Evolutionary conservation across 2,329 filamentous ascomycete species (phyloP).

Genomic region (Pseudogymnoascus sp.): DNA sequence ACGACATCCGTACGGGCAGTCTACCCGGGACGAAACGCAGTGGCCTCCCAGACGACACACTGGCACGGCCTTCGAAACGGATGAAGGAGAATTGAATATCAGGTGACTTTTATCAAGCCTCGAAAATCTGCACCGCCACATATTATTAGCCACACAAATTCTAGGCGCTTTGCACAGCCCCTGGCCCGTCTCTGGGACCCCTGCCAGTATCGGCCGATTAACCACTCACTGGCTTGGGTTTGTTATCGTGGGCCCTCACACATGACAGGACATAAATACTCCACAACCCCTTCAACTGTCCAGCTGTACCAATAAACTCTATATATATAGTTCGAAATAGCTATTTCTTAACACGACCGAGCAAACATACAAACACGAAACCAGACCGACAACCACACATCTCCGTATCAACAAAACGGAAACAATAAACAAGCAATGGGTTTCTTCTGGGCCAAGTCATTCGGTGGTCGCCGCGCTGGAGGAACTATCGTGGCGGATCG

Average conservation of each 20-base stretch:
- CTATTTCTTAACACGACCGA: neutral
- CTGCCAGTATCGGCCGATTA: neutral
- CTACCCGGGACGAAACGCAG: conserved; percentile 86
- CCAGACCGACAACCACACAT: neutral
- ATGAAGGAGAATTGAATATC: conserved; percentile 41
- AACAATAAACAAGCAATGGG: conserved; percentile 20
- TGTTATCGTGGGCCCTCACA: neutral
- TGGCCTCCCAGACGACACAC: conserved; percentile 69
- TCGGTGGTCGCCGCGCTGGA: conserved; percentile 32
- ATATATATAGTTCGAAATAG: neutral
- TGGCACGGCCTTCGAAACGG: conserved; percentile 56
- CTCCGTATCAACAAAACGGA: neutral
- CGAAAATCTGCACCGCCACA: neutral
- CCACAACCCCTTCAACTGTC: neutral
- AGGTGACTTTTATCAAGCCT: neutral
- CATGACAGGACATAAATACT: neutral
- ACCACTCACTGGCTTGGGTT: neutral
- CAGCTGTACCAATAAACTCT: neutral
- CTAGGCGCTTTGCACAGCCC: neutral
- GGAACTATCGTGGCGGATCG: conserved; percentile 44
- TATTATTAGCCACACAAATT: neutral
- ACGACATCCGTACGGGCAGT: conserved; percentile 86
- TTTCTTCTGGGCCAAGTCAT: conserved; percentile 31
- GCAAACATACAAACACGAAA: neutral
- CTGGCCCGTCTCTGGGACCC: neutral